Conservation (phyloP, 768 basidiomycete species). For the Hericium alpestre region DNA sequence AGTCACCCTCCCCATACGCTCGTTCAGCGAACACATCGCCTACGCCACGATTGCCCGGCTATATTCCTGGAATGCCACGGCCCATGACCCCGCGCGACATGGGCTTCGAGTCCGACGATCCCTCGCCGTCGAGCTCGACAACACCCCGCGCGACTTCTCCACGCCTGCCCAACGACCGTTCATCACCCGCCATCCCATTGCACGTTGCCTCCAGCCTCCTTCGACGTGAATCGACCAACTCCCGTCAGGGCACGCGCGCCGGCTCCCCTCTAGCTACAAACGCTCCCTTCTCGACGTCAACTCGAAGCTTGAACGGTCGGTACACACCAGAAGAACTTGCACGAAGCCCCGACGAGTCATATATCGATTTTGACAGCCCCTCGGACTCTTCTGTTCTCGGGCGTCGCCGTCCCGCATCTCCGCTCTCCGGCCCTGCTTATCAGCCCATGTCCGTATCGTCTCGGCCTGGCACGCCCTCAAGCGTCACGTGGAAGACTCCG, state of each 20-base stretch:
- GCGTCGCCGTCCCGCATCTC: constrained; percentile 63
- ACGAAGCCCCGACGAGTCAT: constrained; percentile 13
- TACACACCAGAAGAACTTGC: constrained; percentile 46
- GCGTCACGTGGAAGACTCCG: constrained; percentile 56
- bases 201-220: constrained; percentile 28
- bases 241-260: constrained; percentile 34
- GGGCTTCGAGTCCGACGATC: constrained; percentile 57
- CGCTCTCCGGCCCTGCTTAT: constrained; percentile 48
- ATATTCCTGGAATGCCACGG: constrained; percentile 83
- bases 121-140: constrained; percentile 53
- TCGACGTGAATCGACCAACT: constrained; percentile 43
- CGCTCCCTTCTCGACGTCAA: constrained; percentile 21
- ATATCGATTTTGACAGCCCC: constrained; percentile 11
- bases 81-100: constrained; percentile 82
- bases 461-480: constrained; percentile 55
- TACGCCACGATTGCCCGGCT: constrained; percentile 57
- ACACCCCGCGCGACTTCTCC: constrained; percentile 76
- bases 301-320: constrained; percentile 53
- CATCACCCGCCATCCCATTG: constrained; percentile 25
- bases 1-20: constrained; percentile 48
- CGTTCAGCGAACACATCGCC: constrained; percentile 43
- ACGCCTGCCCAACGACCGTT: constrained; percentile 25
- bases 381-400: constrained; percentile 39
- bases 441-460: constrained; percentile 50
- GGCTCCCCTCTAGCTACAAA: constrained; percentile 37